phyloP scores from a whole-genome alignment of 1,139 yeast species.

The Taiozyma sp. region DNA sequence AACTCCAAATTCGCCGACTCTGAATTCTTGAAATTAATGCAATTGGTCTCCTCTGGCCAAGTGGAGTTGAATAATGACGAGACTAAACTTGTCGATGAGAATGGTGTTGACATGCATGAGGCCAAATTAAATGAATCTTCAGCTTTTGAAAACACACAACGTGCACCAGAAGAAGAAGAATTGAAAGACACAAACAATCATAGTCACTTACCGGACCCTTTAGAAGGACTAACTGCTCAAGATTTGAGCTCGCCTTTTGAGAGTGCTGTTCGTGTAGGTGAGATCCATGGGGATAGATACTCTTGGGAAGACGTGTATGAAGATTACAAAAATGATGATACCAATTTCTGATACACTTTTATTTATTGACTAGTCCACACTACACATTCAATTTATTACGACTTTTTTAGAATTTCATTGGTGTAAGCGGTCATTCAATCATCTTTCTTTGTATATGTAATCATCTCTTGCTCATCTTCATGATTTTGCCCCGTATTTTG shows the following conservation, averaged over 20 bases:
- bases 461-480: constrained; percentile 18
- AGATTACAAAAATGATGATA: constrained; percentile 25
- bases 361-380: neutral
- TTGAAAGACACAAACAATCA: constrained; percentile 3
- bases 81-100: constrained; percentile 21
- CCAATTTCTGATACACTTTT: constrained; percentile 13
- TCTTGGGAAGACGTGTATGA: constrained; percentile 25
- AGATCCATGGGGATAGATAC: constrained; percentile 13
- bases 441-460: constrained; percentile 7
- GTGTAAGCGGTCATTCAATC: neutral
- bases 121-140: constrained; percentile 3
- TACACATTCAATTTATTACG: neutral
- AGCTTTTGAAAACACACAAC: constrained; percentile 7
- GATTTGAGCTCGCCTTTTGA: constrained; percentile 20
- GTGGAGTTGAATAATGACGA: constrained; percentile 23
- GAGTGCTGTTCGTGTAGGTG: constrained; percentile 16
- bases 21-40: constrained; percentile 25
- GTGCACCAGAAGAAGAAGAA: constrained; percentile 7
- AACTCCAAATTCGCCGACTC: constrained; percentile 24
- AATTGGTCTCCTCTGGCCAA: constrained; percentile 21
- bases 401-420: neutral
- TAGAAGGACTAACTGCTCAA: constrained; percentile 17
- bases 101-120: constrained; percentile 30
- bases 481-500: constrained; percentile 1
- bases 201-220: constrained; percentile 23